Conservation (phyloP, 1,139 yeast species). For the Candida sp. region DNA sequence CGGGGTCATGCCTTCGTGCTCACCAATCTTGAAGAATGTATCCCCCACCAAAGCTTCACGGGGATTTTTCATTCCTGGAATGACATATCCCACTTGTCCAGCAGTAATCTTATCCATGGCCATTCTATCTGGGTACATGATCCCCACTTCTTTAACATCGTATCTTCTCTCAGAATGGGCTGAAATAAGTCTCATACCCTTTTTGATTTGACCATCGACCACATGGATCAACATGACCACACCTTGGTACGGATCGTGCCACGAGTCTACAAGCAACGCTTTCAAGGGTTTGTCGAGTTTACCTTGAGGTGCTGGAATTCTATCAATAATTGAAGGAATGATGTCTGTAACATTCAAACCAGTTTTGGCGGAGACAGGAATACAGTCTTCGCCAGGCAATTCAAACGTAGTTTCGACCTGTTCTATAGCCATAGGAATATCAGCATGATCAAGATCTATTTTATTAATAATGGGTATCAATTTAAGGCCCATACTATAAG, state of each 20-base stretch:
- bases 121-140: slow-evolving; percentile 87
- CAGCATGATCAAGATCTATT: slow-evolving; percentile 87
- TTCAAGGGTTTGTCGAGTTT: slow-evolving; percentile 54
- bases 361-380: slow-evolving; percentile 90
- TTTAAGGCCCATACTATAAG: slow-evolving; percentile 79
- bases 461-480: slow-evolving; percentile 90
- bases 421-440: slow-evolving; percentile 73
- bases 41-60: slow-evolving; percentile 91
- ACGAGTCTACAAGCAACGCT: slow-evolving; percentile 86
- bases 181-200: slow-evolving; percentile 72
- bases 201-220: slow-evolving; percentile 75
- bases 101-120: slow-evolving; percentile 64
- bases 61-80: slow-evolving; percentile 91
- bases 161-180: slow-evolving; percentile 76
- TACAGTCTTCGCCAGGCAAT: slow-evolving; percentile 67
- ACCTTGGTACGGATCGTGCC: slow-evolving; percentile 95
- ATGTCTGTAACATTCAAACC: slow-evolving; percentile 76
- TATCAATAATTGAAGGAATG: slow-evolving; percentile 74
- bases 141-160: slow-evolving; percentile 90
- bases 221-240: slow-evolving; percentile 86
- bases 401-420: slow-evolving; percentile 87
- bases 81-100: slow-evolving; percentile 93
- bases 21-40: slow-evolving; percentile 72
- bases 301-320: slow-evolving; percentile 73
- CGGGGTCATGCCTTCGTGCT: slow-evolving; percentile 61